Evolutionary conservation across 495 filamentous ascomycete species (phyloP), one percentile per base, ranked within the genome.

Genomic region (Pyrenula aspistea): DNA sequence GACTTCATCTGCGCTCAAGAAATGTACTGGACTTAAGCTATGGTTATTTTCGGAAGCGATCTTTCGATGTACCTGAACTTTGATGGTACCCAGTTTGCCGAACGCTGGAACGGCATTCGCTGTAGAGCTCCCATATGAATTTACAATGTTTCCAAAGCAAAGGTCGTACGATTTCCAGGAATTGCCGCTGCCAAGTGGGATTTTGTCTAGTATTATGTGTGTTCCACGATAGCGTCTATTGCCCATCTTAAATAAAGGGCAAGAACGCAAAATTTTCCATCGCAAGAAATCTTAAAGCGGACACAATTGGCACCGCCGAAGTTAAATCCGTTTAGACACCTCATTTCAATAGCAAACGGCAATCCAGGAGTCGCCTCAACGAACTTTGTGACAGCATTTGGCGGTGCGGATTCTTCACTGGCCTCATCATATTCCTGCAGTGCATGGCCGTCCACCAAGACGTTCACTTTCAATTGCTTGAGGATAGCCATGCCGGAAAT

Each of bases 401-500:
- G 24, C 12, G 31, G 2, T n/a, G 15, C 24, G 20, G 2, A 12
- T n/a, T 47, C 53, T 55, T 15, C 24, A 19, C 8, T 20, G 8
- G 8, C 50, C 8, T 52, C 50, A 22, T 55, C 53, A 47, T 55
- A 55, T 12, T 55, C 53, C 11, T 15, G 53, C 11, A 55, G 24
- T 11, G 8, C 36, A 2, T 55, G 20, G 24, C 31, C 31, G 19
- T 55, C 42, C n/a, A 47, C 53, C 19, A 25, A 19, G 31, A 55
- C 19, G 12, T n/a, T 25, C 10, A 19, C 23, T 1, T 47, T 22
- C 2, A 36, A 12, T 49, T 36, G 21, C 19, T 25, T 20, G 19
- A 55, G 53, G 25, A 55, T 55, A 1, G 24, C 53, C 53, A 55
- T 55, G 24, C n/a, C 19, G 50, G 8, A 52, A 24, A n/a, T n/a